Evolutionary conservation across 208 protist genomes (phyloP).

Genomic region (Leishmania turanica): DNA sequence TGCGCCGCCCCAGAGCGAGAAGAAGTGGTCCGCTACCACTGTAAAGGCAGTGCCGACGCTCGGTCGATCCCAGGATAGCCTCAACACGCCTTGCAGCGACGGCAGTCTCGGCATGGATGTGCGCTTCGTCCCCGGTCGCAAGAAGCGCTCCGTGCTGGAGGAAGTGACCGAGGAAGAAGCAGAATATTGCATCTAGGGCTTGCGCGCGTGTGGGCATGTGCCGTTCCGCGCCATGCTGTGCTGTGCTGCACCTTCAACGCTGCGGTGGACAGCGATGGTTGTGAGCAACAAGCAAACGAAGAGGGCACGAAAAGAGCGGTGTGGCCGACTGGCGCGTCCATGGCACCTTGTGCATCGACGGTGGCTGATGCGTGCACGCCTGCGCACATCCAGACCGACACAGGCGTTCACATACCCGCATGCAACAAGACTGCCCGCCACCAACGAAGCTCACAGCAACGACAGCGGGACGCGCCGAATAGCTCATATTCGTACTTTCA

Average conservation of each 20-base stretch:
- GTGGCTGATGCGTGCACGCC: neutral
- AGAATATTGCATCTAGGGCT: conserved; percentile 57
- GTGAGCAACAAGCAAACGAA: neutral
- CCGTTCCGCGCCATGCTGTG: neutral
- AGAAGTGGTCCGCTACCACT: neutral
- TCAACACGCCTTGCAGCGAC: neutral
- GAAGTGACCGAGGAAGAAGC: conserved; percentile 34
- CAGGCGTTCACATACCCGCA: neutral
- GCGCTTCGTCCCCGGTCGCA: conserved; percentile 31
- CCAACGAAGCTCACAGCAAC: neutral
- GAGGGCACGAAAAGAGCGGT: neutral
- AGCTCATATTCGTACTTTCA: neutral
- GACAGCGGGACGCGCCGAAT: neutral
- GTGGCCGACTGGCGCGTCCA: neutral
- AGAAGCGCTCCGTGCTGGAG: conserved; percentile 35
- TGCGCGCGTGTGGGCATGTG: neutral
- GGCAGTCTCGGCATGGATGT: conserved; percentile 18
- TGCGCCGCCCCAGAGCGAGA: neutral
- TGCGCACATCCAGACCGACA: neutral
- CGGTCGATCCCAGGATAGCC: conserved; percentile 1
- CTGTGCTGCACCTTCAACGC: neutral
- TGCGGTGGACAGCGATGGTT: neutral
- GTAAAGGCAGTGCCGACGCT: neutral
- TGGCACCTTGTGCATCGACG: neutral
- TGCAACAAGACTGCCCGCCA: neutral